These are phyloP conservation scores for Madurella fahalii DNA, from an alignment of 2,329 filamentous ascomycete genomes.

Conservation along the genomic window DNA sequence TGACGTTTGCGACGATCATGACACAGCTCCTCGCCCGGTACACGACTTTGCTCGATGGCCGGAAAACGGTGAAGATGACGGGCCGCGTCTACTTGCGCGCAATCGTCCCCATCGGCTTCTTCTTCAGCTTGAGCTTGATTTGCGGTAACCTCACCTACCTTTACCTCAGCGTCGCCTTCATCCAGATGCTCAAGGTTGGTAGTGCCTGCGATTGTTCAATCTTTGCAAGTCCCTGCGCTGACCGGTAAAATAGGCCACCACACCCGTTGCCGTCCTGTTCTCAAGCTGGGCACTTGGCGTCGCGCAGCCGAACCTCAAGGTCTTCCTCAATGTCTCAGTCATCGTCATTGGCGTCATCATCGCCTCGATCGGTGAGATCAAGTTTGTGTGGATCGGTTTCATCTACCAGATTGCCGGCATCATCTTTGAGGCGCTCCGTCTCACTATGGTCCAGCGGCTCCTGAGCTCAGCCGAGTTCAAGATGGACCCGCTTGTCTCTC, in stretches of 20 bases:
- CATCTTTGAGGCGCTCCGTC: conserved; percentile 74
- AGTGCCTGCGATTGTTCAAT: conserved; percentile 5
- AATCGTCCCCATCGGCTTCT: conserved; percentile 90
- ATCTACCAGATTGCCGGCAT: conserved; percentile 75
- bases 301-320: conserved; percentile 76
- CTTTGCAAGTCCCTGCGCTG: background rate
- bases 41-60: conserved; percentile 83
- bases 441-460: conserved; percentile 80
- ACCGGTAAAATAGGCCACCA: conserved; percentile 66
- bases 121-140: conserved; percentile 94
- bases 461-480: conserved; percentile 82
- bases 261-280: conserved; percentile 86
- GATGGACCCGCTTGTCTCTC: conserved; percentile 84
- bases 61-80: conserved; percentile 97
- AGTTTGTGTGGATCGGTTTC: conserved; percentile 79
- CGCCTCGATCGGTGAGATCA: conserved; percentile 91
- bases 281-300: conserved; percentile 86
- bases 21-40: conserved; percentile 90
- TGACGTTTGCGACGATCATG: conserved; percentile 88
- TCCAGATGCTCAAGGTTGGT: conserved; percentile 96
- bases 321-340: conserved; percentile 86
- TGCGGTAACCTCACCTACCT: conserved; percentile 95
- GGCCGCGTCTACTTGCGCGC: conserved; percentile 87
- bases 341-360: conserved; percentile 95
- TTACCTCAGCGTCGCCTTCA: conserved; percentile 93